These are phyloP conservation scores for Podila horticola DNA, from an alignment of 192 early-diverging fungal species.

Conservation along the genomic window DNA sequence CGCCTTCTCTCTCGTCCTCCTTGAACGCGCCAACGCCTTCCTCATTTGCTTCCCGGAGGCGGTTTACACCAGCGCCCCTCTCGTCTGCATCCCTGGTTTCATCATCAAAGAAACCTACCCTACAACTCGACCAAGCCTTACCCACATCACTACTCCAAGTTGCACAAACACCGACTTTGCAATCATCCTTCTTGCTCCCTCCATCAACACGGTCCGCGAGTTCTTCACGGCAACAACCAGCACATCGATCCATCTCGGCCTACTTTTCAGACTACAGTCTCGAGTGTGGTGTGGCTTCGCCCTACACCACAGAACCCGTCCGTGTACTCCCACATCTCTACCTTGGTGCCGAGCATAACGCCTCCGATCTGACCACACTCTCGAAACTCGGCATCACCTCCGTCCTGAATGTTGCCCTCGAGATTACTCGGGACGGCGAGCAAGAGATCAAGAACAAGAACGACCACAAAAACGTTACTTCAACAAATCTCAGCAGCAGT, in stretches of 20 bases:
- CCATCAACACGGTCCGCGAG: background rate
- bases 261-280: constrained; percentile 48
- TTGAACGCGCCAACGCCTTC: background rate
- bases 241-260: constrained; percentile 40
- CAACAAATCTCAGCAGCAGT: constrained; percentile 16
- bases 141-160: constrained; percentile 12
- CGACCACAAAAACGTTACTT: background rate
- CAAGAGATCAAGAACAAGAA: constrained; percentile 7
- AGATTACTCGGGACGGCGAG: constrained; percentile 58
- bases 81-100: constrained; percentile 16
- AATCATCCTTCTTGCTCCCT: background rate
- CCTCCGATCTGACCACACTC: constrained; percentile 60
- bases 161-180: background rate
- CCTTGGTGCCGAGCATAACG: constrained; percentile 73
- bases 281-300: constrained; percentile 51
- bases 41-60: constrained; percentile 35
- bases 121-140: constrained; percentile 25
- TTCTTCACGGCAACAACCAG: background rate
- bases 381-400: constrained; percentile 60
- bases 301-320: constrained; percentile 68
- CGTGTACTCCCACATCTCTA: constrained; percentile 73
- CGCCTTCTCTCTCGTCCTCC: background rate
- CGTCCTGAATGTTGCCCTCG: constrained; percentile 84
- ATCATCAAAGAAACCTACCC: constrained; percentile 17
- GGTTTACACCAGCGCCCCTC: constrained; percentile 39